Evolutionary conservation across 1,284 basidiomycete species (phyloP), one percentile per base, ranked within the genome.

Genomic region (Pseudozyma hubeiensis): DNA sequence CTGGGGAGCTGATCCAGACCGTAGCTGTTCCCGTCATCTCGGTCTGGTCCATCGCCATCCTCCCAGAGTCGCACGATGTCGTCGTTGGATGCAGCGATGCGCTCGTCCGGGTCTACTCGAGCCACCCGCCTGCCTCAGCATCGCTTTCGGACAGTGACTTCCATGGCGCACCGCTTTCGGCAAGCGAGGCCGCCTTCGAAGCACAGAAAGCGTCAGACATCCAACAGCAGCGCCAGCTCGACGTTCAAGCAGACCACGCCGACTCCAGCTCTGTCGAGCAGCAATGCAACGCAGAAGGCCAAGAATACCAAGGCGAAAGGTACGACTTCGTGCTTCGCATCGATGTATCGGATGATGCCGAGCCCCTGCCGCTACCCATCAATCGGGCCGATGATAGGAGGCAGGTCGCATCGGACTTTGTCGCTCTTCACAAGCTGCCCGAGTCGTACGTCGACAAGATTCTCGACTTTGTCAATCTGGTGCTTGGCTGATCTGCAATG

Each of bases 271-370:
- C 53, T 16, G 47, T 0, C n/a, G 46, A 45, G n/a, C 14, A 43
- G n/a, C n/a, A n/a, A n/a, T n/a, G n/a, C n/a, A n/a, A n/a, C n/a
- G n/a, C n/a, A n/a, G n/a, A n/a, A n/a, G n/a, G n/a, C n/a, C n/a
- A n/a, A n/a, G 0, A 48, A 8, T 60, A 57, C 10, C 46, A 67
- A 17, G 60, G 64, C 11, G 17, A 57, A 35, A 29, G 40, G 19
- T 78, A 77, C 68, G 77, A 78, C 58, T 51, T 41, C 30, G 62
- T 78, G 8, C 66, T 78, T 24, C 59, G 48, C 11, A 64, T 78
- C 43, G 75, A 77, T 45, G 64, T 78, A 33, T 47, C 60, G n/a
- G 71, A 77, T 33, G 75, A 78, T 46, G 24, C 48, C n/a, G 64
- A 70, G 13, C 67, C 76, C 4, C 44, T 78, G 0, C 43, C 53